Evolutionary conservation across 1,139 yeast genomes (phyloP), one percentile per base, ranked within the genome.

Genomic region (Scheffersomyces segobiensis): DNA sequence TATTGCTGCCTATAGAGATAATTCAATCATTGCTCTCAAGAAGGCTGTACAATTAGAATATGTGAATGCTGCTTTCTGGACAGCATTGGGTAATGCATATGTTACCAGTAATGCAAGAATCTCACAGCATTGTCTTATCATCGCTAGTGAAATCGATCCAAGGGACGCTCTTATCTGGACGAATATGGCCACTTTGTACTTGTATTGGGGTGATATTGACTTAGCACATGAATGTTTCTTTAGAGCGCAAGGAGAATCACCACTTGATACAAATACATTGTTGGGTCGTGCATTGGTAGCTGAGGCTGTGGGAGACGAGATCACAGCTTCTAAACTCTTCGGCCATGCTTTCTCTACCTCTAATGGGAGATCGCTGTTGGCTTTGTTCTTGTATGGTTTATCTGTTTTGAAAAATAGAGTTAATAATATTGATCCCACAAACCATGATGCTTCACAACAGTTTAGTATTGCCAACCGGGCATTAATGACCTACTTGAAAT

Each of bases 91-190:
- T 14, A 83, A 89, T 62, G 87, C 91, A 0, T 80, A 79, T 55
- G 80, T 87, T 53, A 75, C 85, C 1, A 71, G 78, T 5, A 89
- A 87, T 64, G 88, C 95, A 0, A 83, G 83, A 56, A 89, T 92
- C 7, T 81, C 98, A 0, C 99, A 95, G 71, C 99, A 95, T 73
- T 92, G 98, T 70, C 91, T 90, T 66, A 90, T 96, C 64, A 89
- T 91, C 62, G 95, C 98, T 0, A 76, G 87, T 2, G 81, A 91
- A 0, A 73, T 92, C 52, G 88, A 90, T 56, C 84, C 90, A 3
- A 84, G 86, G 58, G 91, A 91, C 62, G 84, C 89, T 1, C 76
- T 76, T 22, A 83, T 88, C 6, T 95, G 98, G 98, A 83, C 87
- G 19, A 91, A 92, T 65, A 77, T 95, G 59, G 98, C 97, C 0